Percentiles rank a stretch among this genome's conserved stretches.
Evolutionary conservation across 2,329 filamentous ascomycete genomes (phyloP).

Genomic region (Cladosporium sp.): DNA sequence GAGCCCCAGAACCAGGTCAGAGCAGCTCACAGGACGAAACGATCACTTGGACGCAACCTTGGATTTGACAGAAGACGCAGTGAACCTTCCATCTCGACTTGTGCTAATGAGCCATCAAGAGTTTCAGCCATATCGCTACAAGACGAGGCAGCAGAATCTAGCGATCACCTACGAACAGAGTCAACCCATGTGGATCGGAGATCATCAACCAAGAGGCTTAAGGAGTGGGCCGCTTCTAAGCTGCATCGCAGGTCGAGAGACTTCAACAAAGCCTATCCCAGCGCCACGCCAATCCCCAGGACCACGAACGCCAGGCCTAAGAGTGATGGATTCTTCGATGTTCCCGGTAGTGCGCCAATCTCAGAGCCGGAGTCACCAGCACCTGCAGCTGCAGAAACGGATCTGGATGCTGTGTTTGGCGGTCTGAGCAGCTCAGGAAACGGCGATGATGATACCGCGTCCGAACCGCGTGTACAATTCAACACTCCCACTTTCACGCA

Average conservation of each 20-base stretch:
- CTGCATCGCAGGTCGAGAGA: conserved; percentile 17
- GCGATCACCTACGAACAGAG: not conserved
- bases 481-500: conserved; percentile 13
- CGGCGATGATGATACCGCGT: not conserved
- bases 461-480: conserved; percentile 13
- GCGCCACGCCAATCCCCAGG: not conserved
- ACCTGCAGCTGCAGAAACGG: conserved; percentile 25
- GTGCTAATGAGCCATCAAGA: conserved; percentile 21
- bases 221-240: conserved; percentile 57
- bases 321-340: conserved; percentile 13
- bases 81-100: conserved; percentile 33
- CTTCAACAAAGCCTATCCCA: conserved; percentile 11
- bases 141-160: conserved; percentile 13
- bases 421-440: not conserved
- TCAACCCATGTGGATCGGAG: conserved; percentile 15
- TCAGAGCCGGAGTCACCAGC: not conserved
- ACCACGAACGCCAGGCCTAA: conserved; percentile 6
- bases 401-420: conserved; percentile 31
- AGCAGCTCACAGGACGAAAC: conserved; percentile 52
- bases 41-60: conserved; percentile 60
- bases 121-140: conserved; percentile 31
- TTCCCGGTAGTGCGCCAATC: conserved; percentile 10
- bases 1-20: not conserved
- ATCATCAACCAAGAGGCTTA: conserved; percentile 61
- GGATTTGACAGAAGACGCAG: conserved; percentile 51